Conservation (phyloP, 768 basidiomycete species). For the Mycena alexandri region DNA sequence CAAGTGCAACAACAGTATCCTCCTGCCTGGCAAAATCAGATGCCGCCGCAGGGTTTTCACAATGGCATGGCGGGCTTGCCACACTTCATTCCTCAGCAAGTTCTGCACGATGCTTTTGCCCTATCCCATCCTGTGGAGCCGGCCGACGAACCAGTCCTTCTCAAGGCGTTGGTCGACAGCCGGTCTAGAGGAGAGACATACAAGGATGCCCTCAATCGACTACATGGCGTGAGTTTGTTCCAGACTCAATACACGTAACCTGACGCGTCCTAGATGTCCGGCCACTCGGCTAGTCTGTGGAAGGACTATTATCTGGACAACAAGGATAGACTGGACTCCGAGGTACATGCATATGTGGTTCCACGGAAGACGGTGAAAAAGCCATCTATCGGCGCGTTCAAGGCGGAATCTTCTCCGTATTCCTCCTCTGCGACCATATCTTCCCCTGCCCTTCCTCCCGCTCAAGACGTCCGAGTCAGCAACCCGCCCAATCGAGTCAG, state of each 20-base stretch:
- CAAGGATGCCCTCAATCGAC: slow-evolving; percentile 73
- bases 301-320: slow-evolving; percentile 86
- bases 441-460: slow-evolving; percentile 39
- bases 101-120: slow-evolving; percentile 68
- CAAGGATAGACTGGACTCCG: slow-evolving; percentile 67
- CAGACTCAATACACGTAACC: slow-evolving; percentile 6
- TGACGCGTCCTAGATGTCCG: slow-evolving; percentile 54
- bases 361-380: slow-evolving; percentile 36
- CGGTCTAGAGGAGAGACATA: slow-evolving; percentile 62
- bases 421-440: slow-evolving; percentile 42
- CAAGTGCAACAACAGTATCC: slow-evolving; percentile 46
- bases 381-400: slow-evolving; percentile 33
- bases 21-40: slow-evolving; percentile 49
- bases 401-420: slow-evolving; percentile 38
- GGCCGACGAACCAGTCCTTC: slow-evolving; percentile 71
- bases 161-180: slow-evolving; percentile 60
- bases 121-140: slow-evolving; percentile 66
- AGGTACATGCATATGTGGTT: slow-evolving; percentile 44
- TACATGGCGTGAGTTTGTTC: slow-evolving; percentile 69
- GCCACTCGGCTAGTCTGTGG: slow-evolving; percentile 74
- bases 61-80: slow-evolving; percentile 37
- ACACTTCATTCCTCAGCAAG: slow-evolving; percentile 62
- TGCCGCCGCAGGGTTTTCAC: slow-evolving; percentile 43
- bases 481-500: slow-evolving; percentile 41
- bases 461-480: slow-evolving; percentile 42